Conservation (phyloP, 352 stramenopile species). For the Peronospora farinosa region DNA sequence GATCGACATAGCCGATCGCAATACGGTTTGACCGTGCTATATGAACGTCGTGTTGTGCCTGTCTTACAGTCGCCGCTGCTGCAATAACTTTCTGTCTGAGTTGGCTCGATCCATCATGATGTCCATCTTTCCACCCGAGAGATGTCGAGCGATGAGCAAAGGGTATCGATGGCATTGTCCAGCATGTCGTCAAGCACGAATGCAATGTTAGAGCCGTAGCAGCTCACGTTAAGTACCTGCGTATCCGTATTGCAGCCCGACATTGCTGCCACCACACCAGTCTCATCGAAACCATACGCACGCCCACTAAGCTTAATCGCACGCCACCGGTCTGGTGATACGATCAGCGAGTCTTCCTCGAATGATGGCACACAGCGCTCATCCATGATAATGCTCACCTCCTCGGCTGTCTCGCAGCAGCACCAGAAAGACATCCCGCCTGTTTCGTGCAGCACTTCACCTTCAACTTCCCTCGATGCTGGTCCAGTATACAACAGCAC, state of each 20-base stretch:
- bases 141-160: constrained; percentile 65
- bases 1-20: constrained; percentile 8
- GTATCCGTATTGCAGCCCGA: constrained; percentile 70
- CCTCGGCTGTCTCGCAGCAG: constrained; percentile 79
- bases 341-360: constrained; percentile 62
- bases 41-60: constrained; percentile 23
- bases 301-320: constrained; percentile 80
- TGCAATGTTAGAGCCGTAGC: constrained; percentile 75
- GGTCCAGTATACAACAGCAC: constrained; percentile 46
- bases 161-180: constrained; percentile 56
- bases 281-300: constrained; percentile 82
- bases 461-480: constrained; percentile 11
- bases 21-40: constrained; percentile 11
- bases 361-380: constrained; percentile 67
- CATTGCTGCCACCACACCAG: constrained; percentile 81
- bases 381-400: constrained; percentile 77
- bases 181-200: constrained; percentile 80
- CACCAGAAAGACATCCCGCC: constrained; percentile 68
- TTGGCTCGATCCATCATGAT: constrained; percentile 4
- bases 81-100: constrained; percentile 6
- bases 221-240: constrained; percentile 84
- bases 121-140: constrained; percentile 50
- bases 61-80: constrained; percentile 7
- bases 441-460: constrained; percentile 11
- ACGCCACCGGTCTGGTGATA: constrained; percentile 79